A percentile compares a stretch with the other conserved stretches of the same genome.
These are phyloP conservation scores for Boletus austroedulis DNA, from an alignment of 1,284 basidiomycete species.

Conservation along the genomic window DNA sequence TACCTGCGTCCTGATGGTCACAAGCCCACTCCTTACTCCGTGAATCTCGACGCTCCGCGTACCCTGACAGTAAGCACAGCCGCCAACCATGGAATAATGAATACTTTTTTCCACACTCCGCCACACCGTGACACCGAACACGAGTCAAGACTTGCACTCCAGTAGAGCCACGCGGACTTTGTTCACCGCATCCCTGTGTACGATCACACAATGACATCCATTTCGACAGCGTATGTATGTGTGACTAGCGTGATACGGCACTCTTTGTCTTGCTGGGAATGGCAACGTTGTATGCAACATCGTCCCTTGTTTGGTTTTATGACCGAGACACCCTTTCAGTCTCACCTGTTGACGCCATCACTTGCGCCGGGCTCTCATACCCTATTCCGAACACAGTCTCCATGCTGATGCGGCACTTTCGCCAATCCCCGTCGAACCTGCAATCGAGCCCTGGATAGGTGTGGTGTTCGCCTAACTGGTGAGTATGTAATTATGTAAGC, in stretches of 20 bases:
- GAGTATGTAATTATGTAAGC: constrained; percentile 22
- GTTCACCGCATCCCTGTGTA: neutral
- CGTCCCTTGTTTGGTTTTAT: constrained; percentile 4
- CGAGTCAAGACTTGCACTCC: neutral
- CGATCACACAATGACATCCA: constrained; percentile 8
- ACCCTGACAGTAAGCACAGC: neutral
- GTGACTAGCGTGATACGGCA: constrained; percentile 7
- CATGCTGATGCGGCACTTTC: constrained; percentile 1
- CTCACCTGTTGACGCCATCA: neutral
- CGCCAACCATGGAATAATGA: neutral
- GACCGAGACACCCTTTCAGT: constrained; percentile 11
- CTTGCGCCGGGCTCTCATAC: neutral
- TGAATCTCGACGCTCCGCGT: constrained; percentile 22
- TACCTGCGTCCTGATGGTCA: constrained; percentile 13
- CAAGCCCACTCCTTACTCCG: constrained; percentile 22
- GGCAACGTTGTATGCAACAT: constrained; percentile 2
- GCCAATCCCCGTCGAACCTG: constrained; percentile 31
- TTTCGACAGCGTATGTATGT: constrained; percentile 14
- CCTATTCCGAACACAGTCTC: constrained; percentile 6
- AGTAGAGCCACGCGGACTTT: constrained; percentile 19
- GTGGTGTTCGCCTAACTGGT: constrained; percentile 20
- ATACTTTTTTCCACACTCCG: constrained; percentile 13
- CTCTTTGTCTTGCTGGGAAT: constrained; percentile 10
- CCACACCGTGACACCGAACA: neutral
- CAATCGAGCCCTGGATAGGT: constrained; percentile 11